Base-by-base conservation (phyloP, 148 eudicot genomes). In the Fagopyrum tataricum region DNA sequence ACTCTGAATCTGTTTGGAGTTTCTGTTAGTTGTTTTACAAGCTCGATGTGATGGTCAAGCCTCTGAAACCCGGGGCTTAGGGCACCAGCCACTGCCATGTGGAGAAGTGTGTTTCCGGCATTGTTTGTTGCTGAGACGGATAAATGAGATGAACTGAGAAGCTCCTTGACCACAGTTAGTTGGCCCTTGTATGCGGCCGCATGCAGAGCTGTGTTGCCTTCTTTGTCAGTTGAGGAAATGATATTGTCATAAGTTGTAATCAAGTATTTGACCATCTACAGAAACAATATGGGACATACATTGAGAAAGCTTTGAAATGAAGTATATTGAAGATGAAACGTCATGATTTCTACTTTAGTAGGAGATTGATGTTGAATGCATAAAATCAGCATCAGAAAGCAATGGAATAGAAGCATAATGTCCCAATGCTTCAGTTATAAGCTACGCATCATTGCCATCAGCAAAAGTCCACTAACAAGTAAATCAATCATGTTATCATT, bases 191-290 rank as follows among this genome's bases (percentile, higher is more conserved):
- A 81, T 66, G 98, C 98, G 46, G 98, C 98, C 40, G 86, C 82
- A 37, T 94, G 98, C 68, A 94, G 74, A 7, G 97, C 90, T 40
- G 91, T 91, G 83, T 94, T 94, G 79, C 98, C 98, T 20, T 83
- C 79, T 58, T 88, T 86, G 85, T 94, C 91, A 17, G 73, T 74
- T 20, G 93, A 81, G 59, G 86, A 74, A 81, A 90, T 86, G 75
- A 91, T 82, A 53, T 83, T 87, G 44, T 74, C 86, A 44, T 79
- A 86, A 14, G 91, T 80, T 74, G 85, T 67, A 75, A 87, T 58
- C 66, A 94, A 85, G 80, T 90, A 70, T 62, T 87, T 83, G 14
- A 89, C 92, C 51, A 87, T 87, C 98, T 93, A 78, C 79, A 84
- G 6, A 72, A 53, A 56, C 31, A 78, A 72, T 44, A 80, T 39